A percentile compares a stretch with the other conserved stretches of the same genome.
Conservation (phyloP, 805 yeast genomes). For the Ogataea chonburiensis region DNA sequence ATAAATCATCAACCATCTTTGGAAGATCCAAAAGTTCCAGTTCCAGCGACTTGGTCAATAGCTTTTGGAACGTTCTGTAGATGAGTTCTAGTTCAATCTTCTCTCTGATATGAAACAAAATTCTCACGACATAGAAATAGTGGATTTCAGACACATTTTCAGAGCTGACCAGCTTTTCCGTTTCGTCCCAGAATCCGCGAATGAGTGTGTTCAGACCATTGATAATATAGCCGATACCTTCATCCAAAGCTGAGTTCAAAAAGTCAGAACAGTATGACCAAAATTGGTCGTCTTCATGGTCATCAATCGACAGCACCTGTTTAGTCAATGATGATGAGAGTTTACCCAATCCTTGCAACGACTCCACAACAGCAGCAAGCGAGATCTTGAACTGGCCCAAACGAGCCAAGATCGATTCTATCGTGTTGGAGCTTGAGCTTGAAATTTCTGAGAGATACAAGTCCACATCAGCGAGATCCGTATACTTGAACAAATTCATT, state of each 20-base stretch:
- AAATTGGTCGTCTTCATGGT: slow-evolving; percentile 33
- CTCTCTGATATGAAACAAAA: slow-evolving; percentile 25
- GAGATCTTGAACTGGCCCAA: slow-evolving; percentile 21
- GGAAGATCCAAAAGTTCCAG: slow-evolving; percentile 16
- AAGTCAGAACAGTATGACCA: slow-evolving; percentile 25
- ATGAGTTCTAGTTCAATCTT: slow-evolving; percentile 22
- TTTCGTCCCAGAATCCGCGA: slow-evolving; percentile 15
- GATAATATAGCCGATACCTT: slow-evolving; percentile 17
- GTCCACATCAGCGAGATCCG: slow-evolving; percentile 25
- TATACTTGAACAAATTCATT: slow-evolving; percentile 21
- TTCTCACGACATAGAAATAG: slow-evolving; percentile 27
- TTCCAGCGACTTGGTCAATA: slow-evolving; percentile 5
- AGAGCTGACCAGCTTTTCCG: slow-evolving; percentile 10
- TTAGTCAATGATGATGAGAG: slow-evolving; percentile 24
- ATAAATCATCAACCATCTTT: slow-evolving; percentile 16
- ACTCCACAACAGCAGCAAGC: slow-evolving; percentile 14
- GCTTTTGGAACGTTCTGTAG: slow-evolving; percentile 12
- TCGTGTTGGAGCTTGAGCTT: slow-evolving; percentile 14
- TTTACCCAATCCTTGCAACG: slow-evolving; percentile 23
- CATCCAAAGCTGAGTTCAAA: slow-evolving; percentile 17
- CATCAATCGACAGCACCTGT: slow-evolving; percentile 38
- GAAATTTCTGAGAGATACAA: slow-evolving; percentile 20
- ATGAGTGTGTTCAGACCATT: slow-evolving; percentile 20
- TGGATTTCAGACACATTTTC: slow-evolving; percentile 12
- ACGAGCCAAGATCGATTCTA: slow-evolving; percentile 18